These are phyloP conservation scores for Bimuria novae-zelandiae DNA, from an alignment of 2,329 filamentous ascomycete species.

Conservation along the genomic window DNA sequence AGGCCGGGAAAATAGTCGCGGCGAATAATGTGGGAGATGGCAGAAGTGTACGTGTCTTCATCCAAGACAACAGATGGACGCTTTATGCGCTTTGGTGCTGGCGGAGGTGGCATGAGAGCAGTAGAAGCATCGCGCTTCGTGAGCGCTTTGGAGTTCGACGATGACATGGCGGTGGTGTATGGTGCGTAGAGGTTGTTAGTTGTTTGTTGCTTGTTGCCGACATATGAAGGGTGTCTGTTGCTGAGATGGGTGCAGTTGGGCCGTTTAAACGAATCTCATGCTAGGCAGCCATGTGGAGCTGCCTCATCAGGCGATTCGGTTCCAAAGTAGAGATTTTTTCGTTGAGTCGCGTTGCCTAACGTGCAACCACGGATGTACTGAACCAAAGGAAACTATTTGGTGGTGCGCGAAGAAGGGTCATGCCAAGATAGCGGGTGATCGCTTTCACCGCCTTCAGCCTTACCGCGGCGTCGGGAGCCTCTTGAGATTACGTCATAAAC, in stretches of 20 bases:
- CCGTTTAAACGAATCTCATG: too few species aligned
- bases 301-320: too few species aligned
- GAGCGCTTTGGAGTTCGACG: conserved; percentile 61
- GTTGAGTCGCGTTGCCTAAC: too few species aligned
- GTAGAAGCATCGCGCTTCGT: conserved; percentile 68
- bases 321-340: too few species aligned
- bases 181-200: conserved; percentile 4
- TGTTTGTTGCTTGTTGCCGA: conserved; percentile 1
- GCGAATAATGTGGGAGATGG: conserved; percentile 90
- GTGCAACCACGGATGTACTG: too few species aligned
- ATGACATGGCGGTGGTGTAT: conserved; percentile 24
- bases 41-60: conserved; percentile 90
- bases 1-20: conserved; percentile 96
- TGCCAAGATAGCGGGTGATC: conserved; percentile 24
- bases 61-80: conserved; percentile 85
- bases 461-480: too few species aligned
- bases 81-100: conserved; percentile 85
- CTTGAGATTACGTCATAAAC: too few species aligned
- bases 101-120: conserved; percentile 86
- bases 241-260: too few species aligned
- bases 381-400: too few species aligned
- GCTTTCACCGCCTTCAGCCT: conserved; percentile 40
- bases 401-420: not conserved
- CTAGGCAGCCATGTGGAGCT: too few species aligned
- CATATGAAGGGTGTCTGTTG: not conserved